phyloP scores from a whole-genome alignment of 1,284 basidiomycete species.

The Sanghuangporus sanghuang region DNA sequence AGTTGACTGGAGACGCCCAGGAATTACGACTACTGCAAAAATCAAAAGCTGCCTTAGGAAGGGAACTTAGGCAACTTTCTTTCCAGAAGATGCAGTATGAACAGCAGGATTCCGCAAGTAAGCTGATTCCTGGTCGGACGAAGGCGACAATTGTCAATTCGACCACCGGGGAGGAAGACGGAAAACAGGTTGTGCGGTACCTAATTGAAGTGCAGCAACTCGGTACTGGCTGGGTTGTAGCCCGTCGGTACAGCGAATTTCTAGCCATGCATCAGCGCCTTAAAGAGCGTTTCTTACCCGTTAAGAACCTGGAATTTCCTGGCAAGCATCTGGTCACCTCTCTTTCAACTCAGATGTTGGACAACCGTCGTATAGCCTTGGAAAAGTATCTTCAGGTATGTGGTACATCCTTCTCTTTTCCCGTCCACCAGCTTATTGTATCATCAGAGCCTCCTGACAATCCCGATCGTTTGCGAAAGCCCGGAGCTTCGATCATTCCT shows the following conservation, averaged over 20 bases:
- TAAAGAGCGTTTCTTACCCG: constrained; percentile 64
- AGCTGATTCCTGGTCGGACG: constrained; percentile 76
- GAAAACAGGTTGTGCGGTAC: constrained; percentile 88
- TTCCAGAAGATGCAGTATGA: constrained; percentile 92
- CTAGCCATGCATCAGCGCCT: constrained; percentile 82
- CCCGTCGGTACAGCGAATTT: constrained; percentile 93
- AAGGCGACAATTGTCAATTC: constrained; percentile 75
- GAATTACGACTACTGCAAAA: constrained; percentile 80
- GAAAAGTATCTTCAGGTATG: constrained; percentile 88
- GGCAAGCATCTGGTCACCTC: constrained; percentile 85
- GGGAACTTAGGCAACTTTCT: constrained; percentile 78
- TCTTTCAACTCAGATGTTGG: constrained; percentile 79
- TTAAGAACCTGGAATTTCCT: constrained; percentile 79
- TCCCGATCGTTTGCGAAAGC: constrained; percentile 77
- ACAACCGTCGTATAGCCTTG: constrained; percentile 70
- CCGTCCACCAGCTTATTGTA: background rate
- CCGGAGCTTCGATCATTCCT: constrained; percentile 82
- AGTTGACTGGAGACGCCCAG: constrained; percentile 84
- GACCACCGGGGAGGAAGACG: constrained; percentile 73
- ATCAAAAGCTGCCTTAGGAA: constrained; percentile 74
- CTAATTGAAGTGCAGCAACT: constrained; percentile 89
- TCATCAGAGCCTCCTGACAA: constrained; percentile 65
- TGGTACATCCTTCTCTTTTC: constrained; percentile 7
- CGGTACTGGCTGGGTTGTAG: constrained; percentile 88
- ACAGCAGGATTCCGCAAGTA: constrained; percentile 83